Base-by-base conservation (phyloP, 208 protist species). In the Trypanosoma avium region DNA sequence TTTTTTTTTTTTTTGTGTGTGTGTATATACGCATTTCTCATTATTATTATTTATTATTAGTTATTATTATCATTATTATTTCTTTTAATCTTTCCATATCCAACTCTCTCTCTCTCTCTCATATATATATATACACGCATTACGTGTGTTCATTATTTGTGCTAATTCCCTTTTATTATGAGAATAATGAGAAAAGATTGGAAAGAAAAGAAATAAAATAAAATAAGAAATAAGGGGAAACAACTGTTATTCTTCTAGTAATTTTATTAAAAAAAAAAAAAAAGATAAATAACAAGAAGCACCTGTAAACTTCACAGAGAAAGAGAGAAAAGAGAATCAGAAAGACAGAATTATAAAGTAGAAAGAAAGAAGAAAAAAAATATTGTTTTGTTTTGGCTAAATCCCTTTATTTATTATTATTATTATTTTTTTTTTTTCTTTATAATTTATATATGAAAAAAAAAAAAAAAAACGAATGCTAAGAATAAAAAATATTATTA, bases 41-140 rank as follows among this genome's bases (percentile, higher is more conserved):
- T 43, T 27, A 50, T 63, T 29, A 35, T 61, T 22, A 52, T 38
- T 62, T 45, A 4, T 46, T 48, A 49, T 50, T 40, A 22, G 17
- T 55, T 24, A 38, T 22, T 69, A 43, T 38, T 29, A 22, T 63
- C 7, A 21, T 26, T 8, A 13, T 19, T 17, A 42, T 22, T 61
- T 69, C 49, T 63, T 30, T 46, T 32, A 46, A 52, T 69, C 46
- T 48, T 50, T 61, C 62, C 32, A 55, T 46, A 15, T 17, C 3
- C 30, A n/a, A 36, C 8, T 17, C 38, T n/a, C n/a, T n/a, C n/a
- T n/a, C n/a, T n/a, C n/a, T n/a, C n/a, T n/a, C n/a, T n/a, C n/a
- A 54, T 12, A 36, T 10, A 58, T 19, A 58, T 9, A 58, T 32
- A 43, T 9, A 58, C 21, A 58, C n/a, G n/a, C n/a, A n/a, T n/a